Evolutionary conservation across 75 land plant species (phyloP), one percentile per base, ranked within the genome.

Genomic region (Selaginella tamariscina): DNA sequence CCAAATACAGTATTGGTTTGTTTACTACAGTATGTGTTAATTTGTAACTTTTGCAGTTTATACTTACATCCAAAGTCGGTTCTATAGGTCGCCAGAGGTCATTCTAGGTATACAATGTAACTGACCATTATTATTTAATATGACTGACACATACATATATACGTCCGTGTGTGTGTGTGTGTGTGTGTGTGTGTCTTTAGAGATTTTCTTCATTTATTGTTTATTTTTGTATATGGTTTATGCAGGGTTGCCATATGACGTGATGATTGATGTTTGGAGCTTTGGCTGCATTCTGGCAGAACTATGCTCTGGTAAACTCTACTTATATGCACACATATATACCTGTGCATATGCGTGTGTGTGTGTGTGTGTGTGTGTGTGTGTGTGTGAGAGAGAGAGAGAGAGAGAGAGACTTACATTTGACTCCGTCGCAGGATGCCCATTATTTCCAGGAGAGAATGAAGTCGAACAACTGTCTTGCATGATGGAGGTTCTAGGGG

Each of bases 181-280:
- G n/a, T n/a, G n/a, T n/a, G n/a, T n/a, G n/a, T n/a, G n/a, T n/a
- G n/a, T n/a, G n/a, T n/a, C n/a, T n/a, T n/a, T n/a, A n/a, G n/a
- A n/a, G n/a, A n/a, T n/a, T n/a, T n/a, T n/a, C n/a, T n/a, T n/a
- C n/a, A n/a, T n/a, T n/a, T n/a, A n/a, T n/a, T n/a, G n/a, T n/a
- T n/a, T n/a, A n/a, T n/a, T n/a, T n/a, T n/a, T n/a, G n/a, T n/a
- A n/a, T n/a, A n/a, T n/a, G n/a, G n/a, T n/a, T 39, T 39, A 39
- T 39, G 32, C 77, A 76, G 78, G 78, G 27, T 39, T 76, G 22
- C 66, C 74, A 0, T 76, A 76, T 62, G 78, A 76, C 55, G 66
- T 59, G 24, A 76, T 76, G 78, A 76, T 76, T 76, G 78, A 76
- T 69, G 66, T 76, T 44, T 76, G 78, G 78, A 76, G 78, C 56